Percentiles rank a stretch among this genome's conserved stretches.
phyloP scores from a whole-genome alignment of 2,329 filamentous ascomycete species.

The Ampelomyces quisqualis region DNA sequence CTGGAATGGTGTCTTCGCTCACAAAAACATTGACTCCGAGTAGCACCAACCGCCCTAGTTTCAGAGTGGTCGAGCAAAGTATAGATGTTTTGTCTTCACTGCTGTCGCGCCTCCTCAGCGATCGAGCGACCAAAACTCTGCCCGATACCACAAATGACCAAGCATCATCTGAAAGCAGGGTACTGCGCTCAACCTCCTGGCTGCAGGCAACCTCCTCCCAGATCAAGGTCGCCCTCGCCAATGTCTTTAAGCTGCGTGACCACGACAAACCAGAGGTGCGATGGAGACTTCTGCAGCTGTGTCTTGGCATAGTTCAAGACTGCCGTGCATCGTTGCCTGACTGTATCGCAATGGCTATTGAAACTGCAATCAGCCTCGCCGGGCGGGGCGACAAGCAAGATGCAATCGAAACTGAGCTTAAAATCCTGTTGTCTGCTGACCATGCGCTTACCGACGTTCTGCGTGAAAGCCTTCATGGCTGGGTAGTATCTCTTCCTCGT shows the following conservation, averaged over 20 bases:
- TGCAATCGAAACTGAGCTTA: constrained; percentile 49
- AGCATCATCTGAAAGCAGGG: constrained; percentile 20
- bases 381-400: constrained; percentile 51
- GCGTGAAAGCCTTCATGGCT: constrained; percentile 72
- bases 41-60: constrained; percentile 60
- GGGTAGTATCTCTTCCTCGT: constrained; percentile 77
- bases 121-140: constrained; percentile 41
- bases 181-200: constrained; percentile 62
- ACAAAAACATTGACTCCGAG: constrained; percentile 73
- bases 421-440: constrained; percentile 64
- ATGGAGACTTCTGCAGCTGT: constrained; percentile 67
- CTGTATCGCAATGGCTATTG: constrained; percentile 70
- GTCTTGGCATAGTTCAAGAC: constrained; percentile 72
- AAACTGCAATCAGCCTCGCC: constrained; percentile 72
- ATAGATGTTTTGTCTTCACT: constrained; percentile 59
- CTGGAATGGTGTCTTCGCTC: constrained; percentile 80
- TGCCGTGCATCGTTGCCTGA: constrained; percentile 72
- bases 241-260: constrained; percentile 71
- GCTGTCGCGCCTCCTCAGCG: constrained; percentile 50
- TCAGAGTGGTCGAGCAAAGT: constrained; percentile 63
- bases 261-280: constrained; percentile 71
- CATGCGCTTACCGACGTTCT: constrained; percentile 63
- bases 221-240: constrained; percentile 77
- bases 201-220: constrained; percentile 76
- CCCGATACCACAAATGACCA: constrained; percentile 13